Evolutionary conservation across 139 green algal genomes (phyloP), one percentile per base, ranked within the genome.

Genomic region (Coelastrella sp.): DNA sequence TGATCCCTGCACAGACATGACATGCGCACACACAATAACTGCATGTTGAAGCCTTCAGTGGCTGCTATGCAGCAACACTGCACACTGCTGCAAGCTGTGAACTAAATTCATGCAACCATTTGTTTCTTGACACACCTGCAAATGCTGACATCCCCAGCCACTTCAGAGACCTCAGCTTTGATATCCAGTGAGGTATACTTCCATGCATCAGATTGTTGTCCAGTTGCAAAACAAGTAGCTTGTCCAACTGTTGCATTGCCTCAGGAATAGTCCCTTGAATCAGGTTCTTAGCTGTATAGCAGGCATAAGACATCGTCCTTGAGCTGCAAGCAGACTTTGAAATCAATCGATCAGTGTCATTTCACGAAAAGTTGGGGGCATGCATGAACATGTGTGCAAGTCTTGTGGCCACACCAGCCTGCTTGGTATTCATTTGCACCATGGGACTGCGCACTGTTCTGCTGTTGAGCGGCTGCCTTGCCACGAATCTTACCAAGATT

Each of bases 401-500:
- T n/a, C n/a, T n/a, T n/a, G n/a, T n/a, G n/a, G n/a, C n/a, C n/a
- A n/a, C n/a, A n/a, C n/a, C n/a, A n/a, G n/a, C n/a, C n/a, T n/a
- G n/a, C n/a, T 9, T 0, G 45, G 11, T 23, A 57, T 57, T 9
- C 45, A 57, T 2, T 23, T 23, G 45, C 11, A 57, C 45, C 11
- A 0, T 57, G 45, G 45, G 45, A 13, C 45, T 2, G 45, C 45
- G 15, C 45, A 2, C 45, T 57, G 45, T n/a, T n/a, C n/a, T 13
- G 45, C 45, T 21, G 11, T 53, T 53, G 8, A 13, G 45, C 11
- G 45, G 15, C 45, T 57, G 45, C 15, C 11, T 57, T 57, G 45
- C 1, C 45, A 57, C 1, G 45, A 0, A 19, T 57, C 80, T 80
- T 38, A 86, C 80, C 34, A 8, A 87, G 38, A 41, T 82, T n/a